Evolutionary conservation across 2,329 filamentous ascomycete genomes (phyloP), one percentile per base, ranked within the genome.

Genomic region (Pseudogymnoascus pannorum): DNA sequence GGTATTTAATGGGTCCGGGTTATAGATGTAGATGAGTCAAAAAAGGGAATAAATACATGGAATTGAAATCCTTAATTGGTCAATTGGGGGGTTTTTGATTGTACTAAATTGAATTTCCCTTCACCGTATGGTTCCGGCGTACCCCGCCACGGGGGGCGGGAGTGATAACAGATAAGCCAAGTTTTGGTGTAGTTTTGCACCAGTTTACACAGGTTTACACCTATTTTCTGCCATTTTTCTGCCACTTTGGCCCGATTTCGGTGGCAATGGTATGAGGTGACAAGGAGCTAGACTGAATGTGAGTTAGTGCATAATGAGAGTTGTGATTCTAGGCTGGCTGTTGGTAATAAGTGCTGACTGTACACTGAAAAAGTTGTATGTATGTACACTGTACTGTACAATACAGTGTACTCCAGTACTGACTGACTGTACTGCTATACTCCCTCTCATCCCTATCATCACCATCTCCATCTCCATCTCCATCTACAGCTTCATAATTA

Each of bases 51-150:
- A 51, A 29, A 51, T 51, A 51, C 44, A 51, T 29, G 2, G 44
- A 44, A 51, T 16, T 51, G 29, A 51, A 51, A 18, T 18, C 44
- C 16, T 51, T 51, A 51, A 51, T 51, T 51, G 44, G 44, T 16
- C 44, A 51, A 51, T 51, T 51, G 44, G 8, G 14, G 6, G 26
- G n/a, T n/a, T n/a, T n/a, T n/a, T n/a, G n/a, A n/a, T n/a, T n/a
- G n/a, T n/a, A 9, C 22, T 29, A 29, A 51, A 51, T 51, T 51
- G 44, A 16, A 16, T 16, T 51, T 16, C 44, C 24, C n/a, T 29
- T 51, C 44, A 51, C 44, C 44, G 44, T 51, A 51, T 51, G 44
- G 44, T 51, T 51, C 44, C 44, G 44, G 44, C 24, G 44, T 51
- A 51, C 44, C 44, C 44, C 44, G 44, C 44, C 44, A 51, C 44